Base-by-base conservation (phyloP, 148 eudicot genomes). In the Nepenthes mirabilis region DNA sequence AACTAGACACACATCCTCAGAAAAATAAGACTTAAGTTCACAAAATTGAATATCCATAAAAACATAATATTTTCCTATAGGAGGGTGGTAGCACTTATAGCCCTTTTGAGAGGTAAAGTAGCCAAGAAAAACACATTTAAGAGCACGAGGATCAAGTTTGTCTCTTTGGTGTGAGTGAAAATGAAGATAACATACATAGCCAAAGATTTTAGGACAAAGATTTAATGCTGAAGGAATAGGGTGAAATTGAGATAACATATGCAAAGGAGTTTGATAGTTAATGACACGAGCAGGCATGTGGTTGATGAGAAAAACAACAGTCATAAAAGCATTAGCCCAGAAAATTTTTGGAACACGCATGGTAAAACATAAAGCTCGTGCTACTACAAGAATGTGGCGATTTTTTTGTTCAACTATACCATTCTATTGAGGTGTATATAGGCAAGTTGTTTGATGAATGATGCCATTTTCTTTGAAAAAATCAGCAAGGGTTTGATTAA, bases 71-170 rank as follows among this genome's bases (percentile, higher is more conserved):
- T 58, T 13, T 58, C 37, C n/a, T 8, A 33, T 12, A 23, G 33
- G 40, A 58, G 10, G 61, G 5, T 58, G 40, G 8, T 37, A 58
- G 8, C 11, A 40, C 33, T 37, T 36, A 43, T 37, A 58, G 6
- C 61, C 61, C 37, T 37, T 58, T 40, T 58, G 12, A 13, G 61
- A 36, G n/a, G 47, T 12, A 40, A 48, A 58, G 37, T 58, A 58
- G 10, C 61, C 49, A 58, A 58, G 11, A 8, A 58, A 37, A 3
- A 58, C 2, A 23, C 61, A 40, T n/a, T 58, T 37, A 23, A 58
- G 33, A 58, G 48, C 61, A 9, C 8, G 34, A 5, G 61, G 61
- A 36, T 58, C 61, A 5, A 37, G 43, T 14, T 58, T 58, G 32
- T 23, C 23, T 23, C 23, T 23, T 23, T 23, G 23, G 23, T 23